Evolutionary conservation across 805 yeast species (phyloP).

Genomic region (Candida germanica): DNA sequence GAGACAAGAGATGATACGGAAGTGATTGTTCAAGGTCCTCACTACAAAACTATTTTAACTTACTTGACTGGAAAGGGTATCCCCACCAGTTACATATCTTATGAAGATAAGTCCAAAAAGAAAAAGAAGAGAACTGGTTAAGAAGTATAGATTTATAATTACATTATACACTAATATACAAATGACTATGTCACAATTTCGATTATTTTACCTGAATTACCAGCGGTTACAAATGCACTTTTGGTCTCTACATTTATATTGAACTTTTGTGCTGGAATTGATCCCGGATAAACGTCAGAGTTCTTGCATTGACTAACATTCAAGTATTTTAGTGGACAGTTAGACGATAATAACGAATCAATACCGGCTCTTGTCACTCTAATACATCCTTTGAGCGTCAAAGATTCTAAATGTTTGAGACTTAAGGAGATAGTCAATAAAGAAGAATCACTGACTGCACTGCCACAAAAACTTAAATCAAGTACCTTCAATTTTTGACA

Average conservation of each 20-base stretch:
- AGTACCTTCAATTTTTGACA: conserved; percentile 53
- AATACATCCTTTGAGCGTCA: conserved; percentile 65
- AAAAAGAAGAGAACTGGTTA: conserved; percentile 31
- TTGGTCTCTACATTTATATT: conserved; percentile 49
- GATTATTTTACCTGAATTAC: conserved; percentile 51
- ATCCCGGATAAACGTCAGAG: conserved; percentile 60
- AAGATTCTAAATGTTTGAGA: conserved; percentile 44
- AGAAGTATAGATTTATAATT: too few species aligned
- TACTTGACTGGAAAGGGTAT: conserved; percentile 61
- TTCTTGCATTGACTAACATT: conserved; percentile 72
- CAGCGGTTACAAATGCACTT: conserved; percentile 57
- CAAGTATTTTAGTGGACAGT: conserved; percentile 48
- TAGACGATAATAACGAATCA: conserved; percentile 60
- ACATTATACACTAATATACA: conserved; percentile 9
- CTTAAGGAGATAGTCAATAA: conserved; percentile 57
- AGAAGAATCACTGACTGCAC: conserved; percentile 74
- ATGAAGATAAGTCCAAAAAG: conserved; percentile 58
- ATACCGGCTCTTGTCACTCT: conserved; percentile 77
- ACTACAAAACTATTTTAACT: conserved; percentile 59
- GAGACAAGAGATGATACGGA: conserved; percentile 58
- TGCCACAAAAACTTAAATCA: conserved; percentile 71
- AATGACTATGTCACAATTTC: conserved; percentile 34
- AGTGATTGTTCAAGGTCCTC: conserved; percentile 90
- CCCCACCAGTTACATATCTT: conserved; percentile 60
- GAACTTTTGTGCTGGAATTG: conserved; percentile 55